Base-by-base conservation (phyloP, 2,329 filamentous ascomycete genomes). In the Plectosphaerella cucumerina region DNA sequence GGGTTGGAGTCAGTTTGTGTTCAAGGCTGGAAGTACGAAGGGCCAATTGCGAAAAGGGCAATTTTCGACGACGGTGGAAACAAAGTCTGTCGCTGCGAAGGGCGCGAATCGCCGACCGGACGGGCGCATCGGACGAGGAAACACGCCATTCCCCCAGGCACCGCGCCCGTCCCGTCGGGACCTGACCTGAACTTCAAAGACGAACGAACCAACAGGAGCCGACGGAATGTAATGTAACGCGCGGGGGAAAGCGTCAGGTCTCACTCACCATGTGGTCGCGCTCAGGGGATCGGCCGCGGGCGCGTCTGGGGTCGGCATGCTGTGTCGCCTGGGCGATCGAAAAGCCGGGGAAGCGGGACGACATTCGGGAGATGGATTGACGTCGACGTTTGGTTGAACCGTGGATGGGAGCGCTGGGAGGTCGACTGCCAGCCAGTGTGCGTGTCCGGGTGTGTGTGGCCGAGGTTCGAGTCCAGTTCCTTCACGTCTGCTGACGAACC, bases 251-350 rank as follows among this genome's bases (percentile, higher is more conserved):
- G 15, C 14, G 3, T 37, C 26, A 37, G 44, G 34, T 31, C 39
- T 17, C 23, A 56, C 54, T 56, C 53, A 56, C 54, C 54, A 56
- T 22, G 54, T 55, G 47, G 54, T 56, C 26, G 54, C 54, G 33
- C 54, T 53, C 48, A 56, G 39, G 50, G 54, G 55, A 56, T 56
- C 54, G 53, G 53, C 34, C 21, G 20, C 33, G 34, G 45, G 47
- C 48, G 50, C 50, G 50, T 56, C 54, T 49, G 54, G 46, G 48
- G 54, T 51, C 22, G 54, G 48, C 50, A 56, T 55, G 53, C 45
- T 50, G 10, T 42, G 17, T 37, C 15, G 35, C 39, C 17, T 17
- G 18, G 10, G 35, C 35, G 39, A 42, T 42, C 39, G 6, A 42
- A 42, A 42, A 42, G 39, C 39, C 18, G 39, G 39, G 39, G 39